Percentiles rank a stretch among this genome's conserved stretches.
Conservation (phyloP, 306 rosid species). For the Corylus heterophylla region DNA sequence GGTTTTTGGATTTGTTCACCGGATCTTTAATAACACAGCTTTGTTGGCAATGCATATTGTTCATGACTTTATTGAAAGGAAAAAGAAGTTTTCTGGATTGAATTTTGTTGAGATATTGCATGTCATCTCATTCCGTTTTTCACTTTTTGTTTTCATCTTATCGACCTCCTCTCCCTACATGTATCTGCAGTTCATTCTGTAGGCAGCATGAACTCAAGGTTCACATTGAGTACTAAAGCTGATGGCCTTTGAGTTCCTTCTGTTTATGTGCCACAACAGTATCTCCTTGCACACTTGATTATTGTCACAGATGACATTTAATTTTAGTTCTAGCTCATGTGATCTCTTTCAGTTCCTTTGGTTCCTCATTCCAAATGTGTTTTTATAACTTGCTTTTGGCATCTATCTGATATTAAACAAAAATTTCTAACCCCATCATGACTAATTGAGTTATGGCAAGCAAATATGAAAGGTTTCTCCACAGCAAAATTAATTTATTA, state of each 20-base stretch:
- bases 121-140: neutral
- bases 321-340: neutral
- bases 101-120: neutral
- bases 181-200: neutral
- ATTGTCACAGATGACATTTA: neutral
- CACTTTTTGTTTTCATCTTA: neutral
- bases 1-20: constrained; percentile 17
- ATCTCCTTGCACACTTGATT: neutral
- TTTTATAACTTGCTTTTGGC: neutral
- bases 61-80: neutral
- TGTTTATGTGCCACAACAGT: neutral
- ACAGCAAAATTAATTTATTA: neutral
- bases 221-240: neutral
- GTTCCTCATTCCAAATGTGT: neutral
- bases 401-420: neutral
- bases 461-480: neutral
- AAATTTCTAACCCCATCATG: neutral
- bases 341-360: neutral
- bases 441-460: neutral
- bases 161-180: neutral
- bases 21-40: neutral
- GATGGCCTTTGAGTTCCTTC: neutral
- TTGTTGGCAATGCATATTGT: constrained; percentile 7
- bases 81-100: neutral
- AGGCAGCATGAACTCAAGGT: neutral